These are phyloP conservation scores for Tolypocladium ophioglossoides DNA, from an alignment of 2,329 filamentous ascomycete species.

Conservation along the genomic window DNA sequence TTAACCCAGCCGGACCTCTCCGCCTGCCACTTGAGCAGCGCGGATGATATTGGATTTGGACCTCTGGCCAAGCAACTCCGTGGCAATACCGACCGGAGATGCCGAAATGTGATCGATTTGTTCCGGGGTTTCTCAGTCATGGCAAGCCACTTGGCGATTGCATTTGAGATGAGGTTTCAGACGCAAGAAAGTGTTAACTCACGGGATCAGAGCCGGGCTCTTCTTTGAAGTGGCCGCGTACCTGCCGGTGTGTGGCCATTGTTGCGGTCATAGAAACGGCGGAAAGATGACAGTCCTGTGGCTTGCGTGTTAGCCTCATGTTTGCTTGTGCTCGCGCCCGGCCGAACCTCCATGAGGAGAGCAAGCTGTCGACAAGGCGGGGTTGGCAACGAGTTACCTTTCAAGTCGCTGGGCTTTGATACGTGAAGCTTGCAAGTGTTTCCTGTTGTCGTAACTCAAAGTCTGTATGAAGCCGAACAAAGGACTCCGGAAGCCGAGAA, in stretches of 20 bases:
- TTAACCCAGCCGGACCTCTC: background rate
- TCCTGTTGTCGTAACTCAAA: background rate
- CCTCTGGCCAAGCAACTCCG: background rate
- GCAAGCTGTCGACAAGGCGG: background rate
- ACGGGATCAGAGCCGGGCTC: slow-evolving; percentile 7
- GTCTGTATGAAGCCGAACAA: background rate
- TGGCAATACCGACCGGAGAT: background rate
- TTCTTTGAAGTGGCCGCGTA: slow-evolving; percentile 10
- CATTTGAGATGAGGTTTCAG: background rate
- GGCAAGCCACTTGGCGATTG: slow-evolving; percentile 1
- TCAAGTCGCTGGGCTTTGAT: background rate
- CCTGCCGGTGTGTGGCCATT: slow-evolving; percentile 10
- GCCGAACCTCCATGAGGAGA: background rate
- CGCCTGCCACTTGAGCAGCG: background rate
- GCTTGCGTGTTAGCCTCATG: background rate
- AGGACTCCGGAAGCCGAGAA: background rate
- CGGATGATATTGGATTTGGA: background rate
- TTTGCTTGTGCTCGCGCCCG: background rate
- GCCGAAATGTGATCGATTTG: background rate
- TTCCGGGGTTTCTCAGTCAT: background rate
- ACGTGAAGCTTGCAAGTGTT: background rate
- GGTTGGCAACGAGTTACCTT: background rate
- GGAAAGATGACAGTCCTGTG: background rate
- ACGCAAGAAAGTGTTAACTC: slow-evolving; percentile 3
- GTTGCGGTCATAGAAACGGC: slow-evolving; percentile 7